Percentiles rank a stretch among this genome's conserved stretches.
Evolutionary conservation across 2,329 filamentous ascomycete species (phyloP).

Genomic region (Cladophialophora carrionii): DNA sequence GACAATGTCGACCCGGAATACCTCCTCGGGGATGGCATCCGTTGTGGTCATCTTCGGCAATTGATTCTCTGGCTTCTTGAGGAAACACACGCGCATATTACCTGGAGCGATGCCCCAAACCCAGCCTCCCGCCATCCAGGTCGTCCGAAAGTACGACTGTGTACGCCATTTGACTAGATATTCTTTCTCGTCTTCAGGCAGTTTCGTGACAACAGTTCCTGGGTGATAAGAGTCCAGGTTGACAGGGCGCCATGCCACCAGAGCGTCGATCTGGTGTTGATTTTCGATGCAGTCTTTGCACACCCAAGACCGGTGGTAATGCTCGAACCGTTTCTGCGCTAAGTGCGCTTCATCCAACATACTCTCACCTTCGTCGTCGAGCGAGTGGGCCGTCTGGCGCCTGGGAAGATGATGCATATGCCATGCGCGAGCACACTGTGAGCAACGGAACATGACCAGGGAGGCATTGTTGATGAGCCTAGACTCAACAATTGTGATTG

Average conservation of each 20-base stretch:
- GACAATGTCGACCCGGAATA: conserved; percentile 83
- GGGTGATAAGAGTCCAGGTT: conserved; percentile 60
- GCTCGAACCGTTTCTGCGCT: conserved; percentile 65
- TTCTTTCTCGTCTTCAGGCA: conserved; percentile 79
- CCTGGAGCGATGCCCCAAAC: conserved; percentile 70
- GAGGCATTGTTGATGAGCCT: conserved; percentile 72
- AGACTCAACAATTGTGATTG: conserved; percentile 65
- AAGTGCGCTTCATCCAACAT: conserved; percentile 53
- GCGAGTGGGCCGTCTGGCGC: conserved; percentile 32
- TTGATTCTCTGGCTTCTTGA: conserved; percentile 65
- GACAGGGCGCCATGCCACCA: conserved; percentile 85
- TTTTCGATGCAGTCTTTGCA: conserved; percentile 75
- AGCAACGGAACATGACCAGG: conserved; percentile 82
- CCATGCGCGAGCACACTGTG: conserved; percentile 73
- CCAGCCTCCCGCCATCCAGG: conserved; percentile 90
- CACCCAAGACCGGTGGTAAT: conserved; percentile 75
- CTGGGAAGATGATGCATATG: conserved; percentile 81
- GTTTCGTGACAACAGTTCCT: conserved; percentile 57
- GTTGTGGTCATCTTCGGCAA: conserved; percentile 70
- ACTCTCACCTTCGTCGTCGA: conserved; percentile 42
- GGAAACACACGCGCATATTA: conserved; percentile 73
- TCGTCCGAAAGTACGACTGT: conserved; percentile 77
- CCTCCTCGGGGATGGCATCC: conserved; percentile 87
- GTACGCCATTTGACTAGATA: conserved; percentile 89
- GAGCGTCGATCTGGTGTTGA: conserved; percentile 68